Conservation (phyloP, 306 rosid species). For the Begonia masoniana region DNA sequence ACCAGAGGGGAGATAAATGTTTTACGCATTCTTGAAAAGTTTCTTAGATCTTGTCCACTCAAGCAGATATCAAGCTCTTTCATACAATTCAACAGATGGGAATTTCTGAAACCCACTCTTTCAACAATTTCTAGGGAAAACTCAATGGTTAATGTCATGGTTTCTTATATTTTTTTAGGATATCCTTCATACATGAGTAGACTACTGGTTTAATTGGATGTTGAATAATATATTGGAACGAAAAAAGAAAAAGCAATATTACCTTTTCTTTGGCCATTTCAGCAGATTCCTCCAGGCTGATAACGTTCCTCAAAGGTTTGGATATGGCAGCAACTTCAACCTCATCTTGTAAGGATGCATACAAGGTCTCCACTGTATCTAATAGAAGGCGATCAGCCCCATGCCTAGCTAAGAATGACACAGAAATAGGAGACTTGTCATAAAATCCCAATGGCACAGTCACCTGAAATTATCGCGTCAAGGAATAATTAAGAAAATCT, state of each 20-base stretch:
- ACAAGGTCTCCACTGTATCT: conserved; percentile 58
- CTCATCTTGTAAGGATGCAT: conserved; percentile 60
- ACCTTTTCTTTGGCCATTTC: conserved; percentile 92
- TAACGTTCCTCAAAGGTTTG: conserved; percentile 43
- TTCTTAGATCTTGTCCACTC: too few species aligned
- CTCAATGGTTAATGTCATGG: too few species aligned
- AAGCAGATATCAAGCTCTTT: too few species aligned
- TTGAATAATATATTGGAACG: too few species aligned
- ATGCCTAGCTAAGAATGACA: conserved; percentile 86
- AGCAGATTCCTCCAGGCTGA: conserved; percentile 77
- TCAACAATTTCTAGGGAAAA: too few species aligned
- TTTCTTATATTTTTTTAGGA: too few species aligned
- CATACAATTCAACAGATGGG: too few species aligned
- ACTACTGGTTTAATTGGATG: too few species aligned
- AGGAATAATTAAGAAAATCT: too few species aligned
- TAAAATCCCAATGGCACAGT: conserved; percentile 70
- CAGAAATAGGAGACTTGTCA: conserved; percentile 66
- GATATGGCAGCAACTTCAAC: conserved; percentile 54
- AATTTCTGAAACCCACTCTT: too few species aligned
- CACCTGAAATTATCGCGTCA: conserved; percentile 31
- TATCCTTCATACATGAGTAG: conserved; percentile 6
- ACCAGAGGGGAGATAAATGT: too few species aligned
- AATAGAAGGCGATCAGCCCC: conserved; percentile 93
- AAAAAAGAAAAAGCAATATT: not conserved
- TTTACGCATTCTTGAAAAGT: too few species aligned